Evolutionary conservation across 805 yeast species (phyloP).

Genomic region (Candida palmyrensis): DNA sequence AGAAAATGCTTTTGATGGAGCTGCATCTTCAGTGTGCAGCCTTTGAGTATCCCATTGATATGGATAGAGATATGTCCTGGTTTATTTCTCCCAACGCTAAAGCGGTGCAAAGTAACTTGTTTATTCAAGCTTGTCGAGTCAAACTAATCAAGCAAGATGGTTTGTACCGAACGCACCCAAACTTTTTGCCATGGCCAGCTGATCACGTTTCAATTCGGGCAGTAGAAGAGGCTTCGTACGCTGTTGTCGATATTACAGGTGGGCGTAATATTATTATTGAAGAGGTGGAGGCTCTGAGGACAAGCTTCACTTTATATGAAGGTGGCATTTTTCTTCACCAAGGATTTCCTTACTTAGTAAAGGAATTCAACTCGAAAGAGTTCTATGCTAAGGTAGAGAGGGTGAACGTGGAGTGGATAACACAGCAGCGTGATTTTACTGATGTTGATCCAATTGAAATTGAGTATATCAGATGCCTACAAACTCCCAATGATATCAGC

Average conservation of each 20-base stretch:
- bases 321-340: conserved; percentile 95
- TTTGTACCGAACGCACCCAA: conserved; percentile 27
- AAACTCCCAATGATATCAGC: conserved; percentile 16
- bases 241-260: conserved; percentile 86
- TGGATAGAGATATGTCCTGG: conserved; percentile 50
- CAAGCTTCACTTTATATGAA: conserved; percentile 81
- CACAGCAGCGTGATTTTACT: conserved; percentile 86
- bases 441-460: conserved; percentile 85
- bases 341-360: conserved; percentile 83
- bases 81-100: conserved; percentile 38
- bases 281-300: conserved; percentile 82
- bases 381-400: conserved; percentile 79
- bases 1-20: conserved; percentile 49
- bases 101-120: conserved; percentile 11
- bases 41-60: conserved; percentile 64
- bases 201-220: conserved; percentile 74
- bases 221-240: conserved; percentile 73
- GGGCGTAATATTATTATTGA: conserved; percentile 76
- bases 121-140: conserved; percentile 28
- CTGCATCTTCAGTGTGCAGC: conserved; percentile 95
- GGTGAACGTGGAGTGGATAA: conserved; percentile 91
- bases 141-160: conserved; percentile 32
- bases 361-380: conserved; percentile 77
- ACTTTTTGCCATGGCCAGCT: conserved; percentile 79
- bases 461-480: conserved; percentile 55